Conservation (phyloP, 108 stramenopile species). For the Pseudonitzschia multiseries region DNA sequence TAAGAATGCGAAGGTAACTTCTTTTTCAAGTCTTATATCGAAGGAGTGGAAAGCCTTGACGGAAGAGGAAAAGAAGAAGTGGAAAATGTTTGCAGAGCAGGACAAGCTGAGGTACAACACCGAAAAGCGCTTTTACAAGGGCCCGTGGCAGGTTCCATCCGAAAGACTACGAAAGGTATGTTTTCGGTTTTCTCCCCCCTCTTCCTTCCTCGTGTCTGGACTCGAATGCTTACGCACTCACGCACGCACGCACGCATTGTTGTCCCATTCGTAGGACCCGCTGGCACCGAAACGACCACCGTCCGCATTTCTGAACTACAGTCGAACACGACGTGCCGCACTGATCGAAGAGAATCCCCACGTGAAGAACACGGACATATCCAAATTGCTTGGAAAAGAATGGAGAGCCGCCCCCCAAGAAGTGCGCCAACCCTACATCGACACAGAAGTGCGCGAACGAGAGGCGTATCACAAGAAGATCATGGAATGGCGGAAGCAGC, state of each 20-base stretch:
- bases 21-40: conserved; percentile 11
- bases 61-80: conserved; percentile 41
- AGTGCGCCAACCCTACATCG: conserved; percentile 42
- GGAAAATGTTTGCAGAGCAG: conserved; percentile 37
- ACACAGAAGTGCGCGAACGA: conserved; percentile 28
- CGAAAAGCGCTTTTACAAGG: conserved; percentile 36
- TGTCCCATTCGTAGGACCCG: conserved; percentile 32
- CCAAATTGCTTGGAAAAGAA: conserved; percentile 39
- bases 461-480: conserved; percentile 38
- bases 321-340: conserved; percentile 29
- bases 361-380: conserved; percentile 51
- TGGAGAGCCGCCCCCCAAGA: conserved; percentile 50
- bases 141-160: conserved; percentile 40
- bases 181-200: background rate
- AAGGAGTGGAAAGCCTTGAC: conserved; percentile 35
- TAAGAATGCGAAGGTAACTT: conserved; percentile 13
- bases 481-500: conserved; percentile 30
- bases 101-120: conserved; percentile 47
- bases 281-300: conserved; percentile 54
- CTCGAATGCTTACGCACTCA: background rate
- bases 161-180: conserved; percentile 32
- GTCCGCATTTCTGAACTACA: conserved; percentile 56
- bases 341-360: conserved; percentile 47
- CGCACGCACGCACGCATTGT: background rate
- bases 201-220: background rate